A percentile compares a stretch with the other conserved stretches of the same genome.
Conservation (phyloP, 257 asterid species). For the Prunella vulgaris region DNA sequence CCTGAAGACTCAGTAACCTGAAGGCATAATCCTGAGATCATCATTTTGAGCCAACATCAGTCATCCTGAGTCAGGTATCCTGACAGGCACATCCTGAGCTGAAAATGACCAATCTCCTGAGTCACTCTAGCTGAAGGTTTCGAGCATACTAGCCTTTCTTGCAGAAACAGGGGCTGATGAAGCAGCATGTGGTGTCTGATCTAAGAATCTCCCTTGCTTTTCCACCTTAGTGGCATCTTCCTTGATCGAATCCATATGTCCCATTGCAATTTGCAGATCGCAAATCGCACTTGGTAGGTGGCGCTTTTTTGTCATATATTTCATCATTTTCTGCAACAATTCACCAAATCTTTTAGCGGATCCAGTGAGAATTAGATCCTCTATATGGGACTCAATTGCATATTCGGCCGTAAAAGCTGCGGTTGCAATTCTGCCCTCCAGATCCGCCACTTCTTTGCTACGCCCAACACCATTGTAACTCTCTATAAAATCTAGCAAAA, state of each 20-base stretch:
- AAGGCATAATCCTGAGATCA: too few relatives aligned
- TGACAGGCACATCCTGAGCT: too few relatives aligned
- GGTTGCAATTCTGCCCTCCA: neutral
- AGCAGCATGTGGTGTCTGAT: neutral
- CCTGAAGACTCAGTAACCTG: too few relatives aligned
- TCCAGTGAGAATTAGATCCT: neutral
- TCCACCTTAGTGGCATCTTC: neutral
- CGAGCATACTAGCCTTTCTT: too few relatives aligned
- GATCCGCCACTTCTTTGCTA: neutral
- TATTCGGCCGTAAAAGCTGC: neutral
- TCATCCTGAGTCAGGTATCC: too few relatives aligned
- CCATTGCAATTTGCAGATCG: neutral
- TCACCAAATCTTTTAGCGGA: neutral
- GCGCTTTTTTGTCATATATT: too few relatives aligned
- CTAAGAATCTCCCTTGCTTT: neutral
- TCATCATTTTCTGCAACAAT: neutral
- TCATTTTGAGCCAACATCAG: too few relatives aligned
- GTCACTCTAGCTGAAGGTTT: too few relatives aligned
- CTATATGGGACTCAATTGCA: neutral
- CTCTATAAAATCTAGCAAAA: neutral
- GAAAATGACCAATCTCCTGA: too few relatives aligned
- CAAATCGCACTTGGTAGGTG: neutral
- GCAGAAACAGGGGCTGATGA: neutral
- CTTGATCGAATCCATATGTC: neutral
- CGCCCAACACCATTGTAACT: neutral